phyloP scores from a whole-genome alignment of 1,284 basidiomycete species.

The Fomitopsis pinicola region DNA sequence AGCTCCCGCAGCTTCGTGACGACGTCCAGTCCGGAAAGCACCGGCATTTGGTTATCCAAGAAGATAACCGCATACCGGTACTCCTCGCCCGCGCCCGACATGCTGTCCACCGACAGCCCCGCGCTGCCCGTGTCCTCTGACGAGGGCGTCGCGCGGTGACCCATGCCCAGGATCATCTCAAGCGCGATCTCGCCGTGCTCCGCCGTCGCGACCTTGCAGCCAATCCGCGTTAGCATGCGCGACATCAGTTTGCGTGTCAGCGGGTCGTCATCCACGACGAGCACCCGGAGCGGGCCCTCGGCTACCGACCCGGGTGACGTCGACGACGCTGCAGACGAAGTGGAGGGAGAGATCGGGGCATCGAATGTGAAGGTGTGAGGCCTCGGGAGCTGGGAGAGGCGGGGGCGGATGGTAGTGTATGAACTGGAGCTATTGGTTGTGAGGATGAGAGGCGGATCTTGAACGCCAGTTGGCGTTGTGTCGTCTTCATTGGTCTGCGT shows the following conservation, averaged over 20 bases:
- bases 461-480: constrained; percentile 13
- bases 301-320: constrained; percentile 20
- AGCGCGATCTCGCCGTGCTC: constrained; percentile 85
- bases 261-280: constrained; percentile 78
- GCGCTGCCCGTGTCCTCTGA: constrained; percentile 27
- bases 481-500: constrained; percentile 23
- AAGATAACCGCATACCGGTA: constrained; percentile 68
- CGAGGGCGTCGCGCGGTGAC: constrained; percentile 25
- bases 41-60: constrained; percentile 86
- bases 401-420: constrained; percentile 15
- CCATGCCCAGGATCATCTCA: constrained; percentile 57
- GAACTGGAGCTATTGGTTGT: constrained; percentile 13
- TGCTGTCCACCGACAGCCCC: constrained; percentile 17
- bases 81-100: constrained; percentile 14
- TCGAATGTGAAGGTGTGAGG: constrained; percentile 19
- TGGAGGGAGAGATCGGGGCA: constrained; percentile 15
- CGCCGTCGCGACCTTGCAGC: constrained; percentile 76
- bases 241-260: constrained; percentile 83
- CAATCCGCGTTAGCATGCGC: constrained; percentile 73
- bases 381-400: constrained; percentile 19
- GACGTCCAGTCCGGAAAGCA: constrained; percentile 74
- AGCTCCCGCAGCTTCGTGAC: constrained; percentile 63
- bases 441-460: constrained; percentile 6
- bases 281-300: constrained; percentile 48
- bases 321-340: constrained; percentile 7